These are phyloP conservation scores for Neurospora cerealis DNA, from an alignment of 495 filamentous ascomycete genomes.

Conservation along the genomic window DNA sequence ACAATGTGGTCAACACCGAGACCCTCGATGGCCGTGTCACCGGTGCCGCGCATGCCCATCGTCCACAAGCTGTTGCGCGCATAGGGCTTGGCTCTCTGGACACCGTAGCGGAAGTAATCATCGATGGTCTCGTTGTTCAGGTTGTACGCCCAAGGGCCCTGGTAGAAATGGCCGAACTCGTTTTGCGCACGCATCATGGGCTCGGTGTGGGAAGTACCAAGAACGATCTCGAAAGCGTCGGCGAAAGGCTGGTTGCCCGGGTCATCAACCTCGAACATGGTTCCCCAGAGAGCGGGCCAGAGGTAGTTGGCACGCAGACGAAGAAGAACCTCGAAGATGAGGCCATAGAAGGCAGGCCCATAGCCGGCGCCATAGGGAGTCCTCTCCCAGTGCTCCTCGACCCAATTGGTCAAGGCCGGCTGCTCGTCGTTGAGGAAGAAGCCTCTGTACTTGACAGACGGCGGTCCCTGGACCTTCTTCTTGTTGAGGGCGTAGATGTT, in stretches of 20 bases:
- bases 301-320: slow-evolving; percentile 63
- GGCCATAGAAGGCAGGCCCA: slow-evolving; percentile 53
- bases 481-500: slow-evolving; percentile 45
- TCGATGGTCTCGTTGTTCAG: slow-evolving; percentile 56
- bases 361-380: slow-evolving; percentile 49
- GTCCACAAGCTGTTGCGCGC: slow-evolving; percentile 54
- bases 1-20: slow-evolving; percentile 47
- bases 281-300: slow-evolving; percentile 64
- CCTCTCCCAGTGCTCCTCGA: slow-evolving; percentile 35
- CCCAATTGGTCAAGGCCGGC: slow-evolving; percentile 61
- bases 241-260: slow-evolving; percentile 55
- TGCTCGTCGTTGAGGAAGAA: slow-evolving; percentile 76
- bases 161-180: slow-evolving; percentile 52
- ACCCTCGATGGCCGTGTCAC: slow-evolving; percentile 51
- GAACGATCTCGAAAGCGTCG: slow-evolving; percentile 62
- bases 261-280: slow-evolving; percentile 64
- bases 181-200: slow-evolving; percentile 64
- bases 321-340: slow-evolving; percentile 63
- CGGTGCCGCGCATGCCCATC: slow-evolving; percentile 63
- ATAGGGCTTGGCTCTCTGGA: slow-evolving; percentile 52
- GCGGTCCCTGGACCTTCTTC: slow-evolving; percentile 48
- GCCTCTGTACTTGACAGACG: slow-evolving; percentile 63
- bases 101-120: slow-evolving; percentile 58
- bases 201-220: slow-evolving; percentile 65
- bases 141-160: slow-evolving; percentile 55